phyloP scores from a whole-genome alignment of 495 filamentous ascomycete genomes.

The Trichocladium uniseriatum region DNA sequence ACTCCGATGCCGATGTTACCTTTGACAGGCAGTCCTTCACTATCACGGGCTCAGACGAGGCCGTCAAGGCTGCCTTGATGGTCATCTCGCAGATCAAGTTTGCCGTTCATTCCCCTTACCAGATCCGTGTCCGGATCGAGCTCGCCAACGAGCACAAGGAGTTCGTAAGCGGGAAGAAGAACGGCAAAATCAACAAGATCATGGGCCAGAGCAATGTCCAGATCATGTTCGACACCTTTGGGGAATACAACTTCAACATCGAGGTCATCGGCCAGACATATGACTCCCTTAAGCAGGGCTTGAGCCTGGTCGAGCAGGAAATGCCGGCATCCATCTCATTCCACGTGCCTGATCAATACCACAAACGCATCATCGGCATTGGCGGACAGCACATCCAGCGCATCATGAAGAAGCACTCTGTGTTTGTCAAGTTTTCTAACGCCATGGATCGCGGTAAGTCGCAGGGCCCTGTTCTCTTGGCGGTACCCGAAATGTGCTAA shows the following conservation, averaged over 20 bases:
- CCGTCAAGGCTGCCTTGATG: slow-evolving; percentile 85
- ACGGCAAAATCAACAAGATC: slow-evolving; percentile 99
- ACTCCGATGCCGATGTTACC: slow-evolving; percentile 86
- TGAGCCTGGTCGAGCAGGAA: slow-evolving; percentile 92
- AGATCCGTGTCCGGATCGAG: slow-evolving; percentile 95
- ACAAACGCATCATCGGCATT: slow-evolving; percentile 98
- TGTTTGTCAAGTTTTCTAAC: slow-evolving; percentile 99
- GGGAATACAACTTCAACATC: slow-evolving; percentile 99
- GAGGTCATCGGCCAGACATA: slow-evolving; percentile 88
- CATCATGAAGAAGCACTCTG: slow-evolving; percentile 99
- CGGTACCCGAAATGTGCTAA: slow-evolving; percentile 12
- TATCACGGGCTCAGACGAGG: slow-evolving; percentile 90
- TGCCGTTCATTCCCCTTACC: slow-evolving; percentile 75
- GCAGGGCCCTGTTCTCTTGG: not conserved
- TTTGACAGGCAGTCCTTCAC: slow-evolving; percentile 91
- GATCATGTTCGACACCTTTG: slow-evolving; percentile 97
- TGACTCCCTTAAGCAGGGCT: slow-evolving; percentile 81
- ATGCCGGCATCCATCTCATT: slow-evolving; percentile 99
- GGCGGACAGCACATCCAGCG: slow-evolving; percentile 97
- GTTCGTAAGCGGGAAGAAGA: slow-evolving; percentile 98
- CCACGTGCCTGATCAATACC: slow-evolving; percentile 98
- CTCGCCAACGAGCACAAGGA: slow-evolving; percentile 99
- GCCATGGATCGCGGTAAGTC: slow-evolving; percentile 78
- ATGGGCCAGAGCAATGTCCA: slow-evolving; percentile 99
- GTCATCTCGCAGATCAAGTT: slow-evolving; percentile 89